A percentile compares a stretch with the other conserved stretches of the same genome.
Evolutionary conservation across 192 early-diverging fungal species (phyloP).

Genomic region (Coemansia sp.): DNA sequence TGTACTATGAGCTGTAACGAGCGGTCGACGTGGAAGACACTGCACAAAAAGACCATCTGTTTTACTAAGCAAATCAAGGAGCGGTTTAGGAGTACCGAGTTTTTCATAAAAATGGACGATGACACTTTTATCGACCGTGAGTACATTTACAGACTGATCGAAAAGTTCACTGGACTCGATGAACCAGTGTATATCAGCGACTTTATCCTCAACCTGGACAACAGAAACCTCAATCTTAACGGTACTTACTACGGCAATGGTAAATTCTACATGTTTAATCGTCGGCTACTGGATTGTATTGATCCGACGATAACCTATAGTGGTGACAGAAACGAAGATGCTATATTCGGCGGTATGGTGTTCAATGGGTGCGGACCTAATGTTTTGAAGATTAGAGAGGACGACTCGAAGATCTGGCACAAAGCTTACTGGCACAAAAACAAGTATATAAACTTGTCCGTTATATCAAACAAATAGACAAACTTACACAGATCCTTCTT

Average conservation of each 20-base stretch:
- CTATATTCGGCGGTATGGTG: slow-evolving; percentile 40
- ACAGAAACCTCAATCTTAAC: slow-evolving; percentile 8
- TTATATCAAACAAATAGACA: not conserved
- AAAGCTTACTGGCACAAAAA: slow-evolving; percentile 24
- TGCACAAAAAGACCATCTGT: slow-evolving; percentile 36
- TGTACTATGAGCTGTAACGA: slow-evolving; percentile 31
- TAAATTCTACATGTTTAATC: slow-evolving; percentile 52
- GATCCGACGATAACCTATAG: slow-evolving; percentile 18
- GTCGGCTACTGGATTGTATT: slow-evolving; percentile 29
- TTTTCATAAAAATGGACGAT: slow-evolving; percentile 44
- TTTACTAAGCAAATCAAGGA: slow-evolving; percentile 24
- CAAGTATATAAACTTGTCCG: slow-evolving; percentile 27
- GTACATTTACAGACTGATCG: slow-evolving; percentile 18
- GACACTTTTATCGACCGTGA: slow-evolving; percentile 24
- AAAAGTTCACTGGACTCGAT: slow-evolving; percentile 10
- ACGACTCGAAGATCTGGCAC: slow-evolving; percentile 37
- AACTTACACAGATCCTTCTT: too few relatives aligned
- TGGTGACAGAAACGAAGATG: slow-evolving; percentile 29
- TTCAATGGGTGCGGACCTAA: slow-evolving; percentile 23
- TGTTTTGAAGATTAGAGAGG: slow-evolving; percentile 22
- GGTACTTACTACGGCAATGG: slow-evolving; percentile 35
- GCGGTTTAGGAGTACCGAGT: slow-evolving; percentile 20
- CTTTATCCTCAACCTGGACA: slow-evolving; percentile 24
- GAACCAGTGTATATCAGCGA: slow-evolving; percentile 34
- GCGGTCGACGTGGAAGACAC: slow-evolving; percentile 17